These are phyloP conservation scores for Cladosporium cucumerinum DNA, from an alignment of 2,329 filamentous ascomycete genomes.

Conservation along the genomic window DNA sequence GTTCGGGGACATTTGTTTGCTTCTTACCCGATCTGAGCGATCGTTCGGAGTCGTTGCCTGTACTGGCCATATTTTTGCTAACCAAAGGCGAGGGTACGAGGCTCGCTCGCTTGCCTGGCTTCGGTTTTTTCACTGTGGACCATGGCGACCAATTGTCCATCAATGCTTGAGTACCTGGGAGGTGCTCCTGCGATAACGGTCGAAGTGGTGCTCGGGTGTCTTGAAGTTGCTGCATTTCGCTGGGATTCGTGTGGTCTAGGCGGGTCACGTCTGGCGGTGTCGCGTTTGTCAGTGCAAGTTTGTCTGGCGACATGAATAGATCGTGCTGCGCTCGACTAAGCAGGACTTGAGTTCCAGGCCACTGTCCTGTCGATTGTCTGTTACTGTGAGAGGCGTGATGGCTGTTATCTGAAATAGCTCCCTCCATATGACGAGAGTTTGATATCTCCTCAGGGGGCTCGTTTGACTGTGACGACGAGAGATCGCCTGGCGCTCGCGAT, in stretches of 20 bases:
- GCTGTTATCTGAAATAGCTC: background rate
- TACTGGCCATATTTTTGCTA: background rate
- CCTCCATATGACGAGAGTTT: background rate
- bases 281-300: constrained; percentile 27
- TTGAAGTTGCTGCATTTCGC: background rate
- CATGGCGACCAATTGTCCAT: constrained; percentile 40
- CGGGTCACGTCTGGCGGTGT: constrained; percentile 32
- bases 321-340: constrained; percentile 31
- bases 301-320: constrained; percentile 30
- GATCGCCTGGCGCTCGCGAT: constrained; percentile 16
- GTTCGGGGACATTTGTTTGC: constrained; percentile 4
- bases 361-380: constrained; percentile 14
- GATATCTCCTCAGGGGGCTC: background rate
- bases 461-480: constrained; percentile 21
- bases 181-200: constrained; percentile 25
- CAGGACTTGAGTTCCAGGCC: constrained; percentile 31
- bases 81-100: background rate
- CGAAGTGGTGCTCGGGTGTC: constrained; percentile 21
- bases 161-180: constrained; percentile 45
- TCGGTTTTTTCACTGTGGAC: constrained; percentile 43
- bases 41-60: background rate
- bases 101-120: constrained; percentile 16
- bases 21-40: background rate
- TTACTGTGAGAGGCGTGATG: background rate
- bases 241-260: constrained; percentile 4